Evolutionary conservation across 1,284 basidiomycete genomes (phyloP).

Genomic region (Cronartium ribicola): DNA sequence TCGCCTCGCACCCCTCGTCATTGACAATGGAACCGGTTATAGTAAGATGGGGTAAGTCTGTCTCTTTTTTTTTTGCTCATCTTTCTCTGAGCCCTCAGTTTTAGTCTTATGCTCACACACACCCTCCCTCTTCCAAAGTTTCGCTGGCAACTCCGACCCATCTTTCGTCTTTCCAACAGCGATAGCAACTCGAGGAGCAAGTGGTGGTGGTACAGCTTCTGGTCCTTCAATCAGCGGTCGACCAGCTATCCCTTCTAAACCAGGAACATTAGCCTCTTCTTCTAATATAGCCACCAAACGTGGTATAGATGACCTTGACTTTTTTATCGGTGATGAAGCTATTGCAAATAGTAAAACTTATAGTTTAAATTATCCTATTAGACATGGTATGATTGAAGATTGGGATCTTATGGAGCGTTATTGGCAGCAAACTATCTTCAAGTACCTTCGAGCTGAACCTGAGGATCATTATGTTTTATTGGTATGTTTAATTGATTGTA

Average conservation of each 20-base stretch:
- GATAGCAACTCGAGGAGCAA: slow-evolving; percentile 49
- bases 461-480: slow-evolving; percentile 98
- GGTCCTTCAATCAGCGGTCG: slow-evolving; percentile 48
- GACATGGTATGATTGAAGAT: slow-evolving; percentile 97
- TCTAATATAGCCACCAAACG: slow-evolving; percentile 91
- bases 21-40: slow-evolving; percentile 96
- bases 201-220: slow-evolving; percentile 43
- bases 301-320: slow-evolving; percentile 98
- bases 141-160: slow-evolving; percentile 97
- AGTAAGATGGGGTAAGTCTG: slow-evolving; percentile 85
- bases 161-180: slow-evolving; percentile 63
- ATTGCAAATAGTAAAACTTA: slow-evolving; percentile 68
- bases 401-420: slow-evolving; percentile 99
- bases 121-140: slow-evolving; percentile 57
- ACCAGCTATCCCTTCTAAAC: slow-evolving; percentile 74
- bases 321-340: slow-evolving; percentile 98
- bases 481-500: slow-evolving; percentile 57
- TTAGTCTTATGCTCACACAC: background rate
- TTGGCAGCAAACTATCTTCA: slow-evolving; percentile 99
- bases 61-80: slow-evolving; percentile 2
- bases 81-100: background rate
- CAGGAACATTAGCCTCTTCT: slow-evolving; percentile 53
- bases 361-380: slow-evolving; percentile 91
- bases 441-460: slow-evolving; percentile 95
- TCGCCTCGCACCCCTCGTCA: slow-evolving; percentile 79